A percentile compares a stretch with the other conserved stretches of the same genome.
Conservation (phyloP, 2,329 filamentous ascomycete species). For the Parastagonospora nodorum region DNA sequence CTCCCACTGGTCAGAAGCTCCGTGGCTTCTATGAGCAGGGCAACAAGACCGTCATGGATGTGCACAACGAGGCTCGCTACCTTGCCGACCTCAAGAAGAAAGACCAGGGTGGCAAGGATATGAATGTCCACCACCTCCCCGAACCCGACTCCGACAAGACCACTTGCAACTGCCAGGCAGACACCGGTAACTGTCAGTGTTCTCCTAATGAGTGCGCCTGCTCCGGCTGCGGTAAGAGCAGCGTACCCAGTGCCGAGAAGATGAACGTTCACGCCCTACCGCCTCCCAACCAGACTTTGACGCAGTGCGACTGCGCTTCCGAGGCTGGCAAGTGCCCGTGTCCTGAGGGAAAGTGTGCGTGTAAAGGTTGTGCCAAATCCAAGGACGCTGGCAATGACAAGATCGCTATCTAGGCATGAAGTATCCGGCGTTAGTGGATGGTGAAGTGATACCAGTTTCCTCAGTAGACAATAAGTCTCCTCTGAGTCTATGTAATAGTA, state of each 20-base stretch:
- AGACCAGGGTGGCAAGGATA: conserved; percentile 6
- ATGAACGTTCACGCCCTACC: conserved; percentile 44
- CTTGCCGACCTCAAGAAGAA: conserved; percentile 82
- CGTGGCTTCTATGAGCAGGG: conserved; percentile 85
- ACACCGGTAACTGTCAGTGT: conserved; percentile 4
- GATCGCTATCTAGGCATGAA: conserved; percentile 1
- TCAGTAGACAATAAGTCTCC: background rate
- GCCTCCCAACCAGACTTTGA: conserved; percentile 46
- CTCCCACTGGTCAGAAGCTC: conserved; percentile 85
- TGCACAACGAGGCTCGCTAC: conserved; percentile 87
- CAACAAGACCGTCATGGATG: conserved; percentile 89
- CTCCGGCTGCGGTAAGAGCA: conserved; percentile 10
- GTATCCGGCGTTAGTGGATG: background rate
- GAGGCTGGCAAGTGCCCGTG: conserved; percentile 52
- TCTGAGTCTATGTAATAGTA: background rate
- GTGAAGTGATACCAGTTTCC: background rate
- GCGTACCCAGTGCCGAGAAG: conserved; percentile 42
- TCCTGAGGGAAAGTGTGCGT: conserved; percentile 54
- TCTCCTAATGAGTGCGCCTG: conserved; percentile 4
- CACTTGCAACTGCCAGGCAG: conserved; percentile 4
- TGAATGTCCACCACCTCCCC: conserved; percentile 4
- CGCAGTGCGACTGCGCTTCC: conserved; percentile 55
- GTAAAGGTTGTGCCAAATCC: conserved; percentile 52
- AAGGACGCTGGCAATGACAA: conserved; percentile 21
- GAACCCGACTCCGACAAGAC: conserved; percentile 5